phyloP scores from a whole-genome alignment of 495 filamentous ascomycete species.

The Tetracladium setigerum region DNA sequence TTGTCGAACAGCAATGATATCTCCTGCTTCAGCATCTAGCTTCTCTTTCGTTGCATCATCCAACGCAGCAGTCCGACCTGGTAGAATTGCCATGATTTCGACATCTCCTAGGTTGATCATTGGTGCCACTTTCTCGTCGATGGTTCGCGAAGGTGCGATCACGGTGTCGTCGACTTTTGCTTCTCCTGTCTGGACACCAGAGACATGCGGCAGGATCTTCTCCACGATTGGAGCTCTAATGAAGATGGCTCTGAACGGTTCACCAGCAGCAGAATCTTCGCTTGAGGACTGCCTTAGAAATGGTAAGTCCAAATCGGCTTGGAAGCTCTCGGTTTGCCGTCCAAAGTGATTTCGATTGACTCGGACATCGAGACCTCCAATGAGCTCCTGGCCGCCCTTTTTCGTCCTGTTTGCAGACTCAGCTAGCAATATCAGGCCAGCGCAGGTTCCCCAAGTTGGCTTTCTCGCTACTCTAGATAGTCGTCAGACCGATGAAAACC shows the following conservation, averaged over 20 bases:
- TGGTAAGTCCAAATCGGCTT: slow-evolving; percentile 63
- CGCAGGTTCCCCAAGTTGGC: slow-evolving; percentile 95
- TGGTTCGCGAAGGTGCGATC: slow-evolving; percentile 51
- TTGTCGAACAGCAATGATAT: slow-evolving; percentile 86
- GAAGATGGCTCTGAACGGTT: slow-evolving; percentile 75
- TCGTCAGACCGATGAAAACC: not conserved
- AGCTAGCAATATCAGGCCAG: slow-evolving; percentile 84
- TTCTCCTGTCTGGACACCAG: slow-evolving; percentile 44
- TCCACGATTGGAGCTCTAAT: slow-evolving; percentile 94
- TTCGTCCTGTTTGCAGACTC: slow-evolving; percentile 86
- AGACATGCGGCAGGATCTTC: slow-evolving; percentile 54
- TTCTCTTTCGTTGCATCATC: slow-evolving; percentile 17
- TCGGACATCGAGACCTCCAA: slow-evolving; percentile 84
- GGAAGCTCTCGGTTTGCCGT: slow-evolving; percentile 88
- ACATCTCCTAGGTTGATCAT: slow-evolving; percentile 29
- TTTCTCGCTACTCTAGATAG: slow-evolving; percentile 53
- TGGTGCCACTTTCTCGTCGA: slow-evolving; percentile 16
- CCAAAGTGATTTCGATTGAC: slow-evolving; percentile 97
- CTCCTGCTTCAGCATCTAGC: slow-evolving; percentile 46
- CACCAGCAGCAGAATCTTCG: slow-evolving; percentile 21
- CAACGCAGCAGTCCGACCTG: slow-evolving; percentile 30
- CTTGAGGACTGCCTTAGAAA: slow-evolving; percentile 46
- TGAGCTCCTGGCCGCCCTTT: slow-evolving; percentile 84
- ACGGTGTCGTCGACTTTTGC: slow-evolving; percentile 49
- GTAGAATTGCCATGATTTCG: slow-evolving; percentile 52